A percentile compares a stretch with the other conserved stretches of the same genome.
phyloP scores from a whole-genome alignment of 1,139 yeast species.

The Kluyveromyces sp. region DNA sequence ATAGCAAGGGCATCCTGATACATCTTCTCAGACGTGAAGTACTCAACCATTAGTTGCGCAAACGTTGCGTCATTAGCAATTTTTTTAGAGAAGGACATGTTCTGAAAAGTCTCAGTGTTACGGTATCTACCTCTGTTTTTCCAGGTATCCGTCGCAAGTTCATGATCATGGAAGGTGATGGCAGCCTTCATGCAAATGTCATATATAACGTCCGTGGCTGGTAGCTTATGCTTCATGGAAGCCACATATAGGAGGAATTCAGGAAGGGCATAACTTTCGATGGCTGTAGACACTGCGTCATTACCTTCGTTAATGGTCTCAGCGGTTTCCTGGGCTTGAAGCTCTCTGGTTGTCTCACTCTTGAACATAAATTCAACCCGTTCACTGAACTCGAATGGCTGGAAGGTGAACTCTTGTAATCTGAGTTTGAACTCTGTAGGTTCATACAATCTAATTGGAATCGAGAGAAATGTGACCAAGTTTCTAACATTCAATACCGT shows the following conservation, averaged over 20 bases:
- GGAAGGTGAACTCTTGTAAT: conserved; percentile 24
- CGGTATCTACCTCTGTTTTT: conserved; percentile 69
- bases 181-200: conserved; percentile 63
- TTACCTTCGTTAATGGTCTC: neutral
- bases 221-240: conserved; percentile 21
- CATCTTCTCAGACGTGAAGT: conserved; percentile 20
- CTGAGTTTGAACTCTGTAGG: conserved; percentile 24
- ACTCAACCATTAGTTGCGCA: conserved; percentile 28
- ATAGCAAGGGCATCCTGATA: conserved; percentile 66
- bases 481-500: conserved; percentile 18
- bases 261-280: neutral
- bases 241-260: conserved; percentile 11
- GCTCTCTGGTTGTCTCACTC: neutral
- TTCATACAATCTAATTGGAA: conserved; percentile 24
- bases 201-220: conserved; percentile 48
- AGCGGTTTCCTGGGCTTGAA: neutral
- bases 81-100: conserved; percentile 36
- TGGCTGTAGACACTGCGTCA: neutral
- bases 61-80: conserved; percentile 41
- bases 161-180: conserved; percentile 43
- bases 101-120: conserved; percentile 43
- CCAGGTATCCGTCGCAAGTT: conserved; percentile 65
- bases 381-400: conserved; percentile 23
- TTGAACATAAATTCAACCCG: neutral
- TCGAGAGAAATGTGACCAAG: conserved; percentile 22